Base-by-base conservation (phyloP, 768 basidiomycete species). In the Multifurca ochricompacta region DNA sequence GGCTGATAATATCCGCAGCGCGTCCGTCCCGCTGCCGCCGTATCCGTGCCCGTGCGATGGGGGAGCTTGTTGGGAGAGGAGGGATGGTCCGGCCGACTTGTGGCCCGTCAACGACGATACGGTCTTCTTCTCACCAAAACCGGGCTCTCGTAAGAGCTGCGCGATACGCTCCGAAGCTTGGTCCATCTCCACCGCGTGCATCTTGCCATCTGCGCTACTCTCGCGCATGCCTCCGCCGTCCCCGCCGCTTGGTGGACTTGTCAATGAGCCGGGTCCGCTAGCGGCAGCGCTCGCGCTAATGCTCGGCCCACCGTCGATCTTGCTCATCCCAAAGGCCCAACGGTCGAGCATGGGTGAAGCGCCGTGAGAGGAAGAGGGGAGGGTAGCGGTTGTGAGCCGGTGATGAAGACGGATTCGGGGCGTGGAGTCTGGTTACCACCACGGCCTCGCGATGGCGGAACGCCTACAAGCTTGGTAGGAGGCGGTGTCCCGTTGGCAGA, bases 371-470 rank as follows among this genome's bases (percentile, higher is more conserved):
- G 84, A 86, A 14, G 81, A 83, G 0, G 88, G 2, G 87, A 90
- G 0, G 95, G 95, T 5, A 99, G 76, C 0, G 95, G 95, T 65
- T 93, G 95, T 0, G 88, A 91, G 27, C 88, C 91, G 4, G 91
- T 95, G 68, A 97, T 95, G 74, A 87, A 82, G 45, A 85, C 74
- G 7, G 75, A 76, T 63, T 96, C 92, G 13, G 78, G 76, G 42
- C 93, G 78, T 1, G 95, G 95, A 0, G 95, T 98, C 70, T 97
- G 95, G 67, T 96, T 95, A 0, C 95, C 95, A 6, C 94, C 92
- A 35, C 95, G 78, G 7, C 94, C 94, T 61, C 91, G 91, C 34
- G 85, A 86, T 0, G 89, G 90, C 0, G 95, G 95, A 0, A 99
- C 95, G 43, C 95, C 95, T 48, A 95, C 85, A 42, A 99, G 77